Evolutionary conservation across 305 asterid species (phyloP), one percentile per base, ranked within the genome.

Genomic region (Fraxinus xanthoxyloides): DNA sequence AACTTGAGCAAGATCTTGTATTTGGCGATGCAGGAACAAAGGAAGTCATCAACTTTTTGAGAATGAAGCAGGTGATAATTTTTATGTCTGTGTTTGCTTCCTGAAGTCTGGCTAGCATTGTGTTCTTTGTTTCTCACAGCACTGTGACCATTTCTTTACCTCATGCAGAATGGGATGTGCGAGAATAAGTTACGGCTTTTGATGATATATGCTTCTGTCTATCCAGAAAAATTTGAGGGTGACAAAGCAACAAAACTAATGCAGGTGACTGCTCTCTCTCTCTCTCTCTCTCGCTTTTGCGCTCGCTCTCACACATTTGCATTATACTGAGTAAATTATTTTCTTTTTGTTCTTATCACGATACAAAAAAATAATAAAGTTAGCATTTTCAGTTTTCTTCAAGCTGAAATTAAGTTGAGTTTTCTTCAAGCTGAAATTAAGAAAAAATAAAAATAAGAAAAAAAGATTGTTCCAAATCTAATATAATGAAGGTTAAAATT

Each of bases 1-100:
- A 97, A 81, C 90, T 97, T 82, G 99, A 97, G 90, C 99, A 97
- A 87, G 99, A 93, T 87, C 91, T 97, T 83, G 98, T 95, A 83
- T 97, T 97, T 86, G 99, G 99, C 24, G 98, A 97, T 90, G 98
- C 99, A 80, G 99, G 94, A 87, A 88, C 98, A 15, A 97, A 97
- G 88, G 99, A 97, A 92, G 90, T 97, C 63, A 91, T 97, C 87
- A 88, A 79, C 77, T 93, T 82, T 87, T 84, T 97, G 77, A 90
- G 97, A 90, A 8, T 90, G 1, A 88, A 92, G 38, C 92, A 84
- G 94, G 99, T 97, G 82, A 84, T 78, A 76, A 24, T 75, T 59
- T 86, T 79, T 23, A 61, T 48, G 15, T 79, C 63, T 81, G 51
- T 56, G 34, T 67, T 76, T 30, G 31, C 77, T 38, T 78, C 79